These are phyloP conservation scores for Penicillium soppii DNA, from an alignment of 495 filamentous ascomycete species.

Conservation along the genomic window DNA sequence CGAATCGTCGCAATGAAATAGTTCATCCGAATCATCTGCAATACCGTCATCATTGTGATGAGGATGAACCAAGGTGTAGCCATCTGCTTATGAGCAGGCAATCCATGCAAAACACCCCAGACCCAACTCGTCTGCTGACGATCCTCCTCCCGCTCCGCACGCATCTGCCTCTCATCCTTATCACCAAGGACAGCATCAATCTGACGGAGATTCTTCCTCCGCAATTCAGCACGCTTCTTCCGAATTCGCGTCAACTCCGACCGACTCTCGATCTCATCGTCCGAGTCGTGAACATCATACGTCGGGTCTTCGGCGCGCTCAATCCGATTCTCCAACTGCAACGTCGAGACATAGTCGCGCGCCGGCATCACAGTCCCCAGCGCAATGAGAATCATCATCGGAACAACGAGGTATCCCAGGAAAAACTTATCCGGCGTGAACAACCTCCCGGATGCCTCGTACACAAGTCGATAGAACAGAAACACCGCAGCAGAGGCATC, in stretches of 20 bases:
- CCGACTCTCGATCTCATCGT: constrained; percentile 49
- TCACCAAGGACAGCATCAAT: constrained; percentile 64
- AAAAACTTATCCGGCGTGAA: constrained; percentile 66
- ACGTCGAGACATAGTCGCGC: constrained; percentile 59
- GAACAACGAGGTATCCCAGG: constrained; percentile 60
- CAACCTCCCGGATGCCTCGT: constrained; percentile 45
- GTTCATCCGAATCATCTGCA: constrained; percentile 97
- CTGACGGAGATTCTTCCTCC: constrained; percentile 62
- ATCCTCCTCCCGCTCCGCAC: constrained; percentile 51
- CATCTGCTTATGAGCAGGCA: constrained; percentile 73
- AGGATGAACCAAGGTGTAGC: constrained; percentile 84
- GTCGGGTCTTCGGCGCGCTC: constrained; percentile 53
- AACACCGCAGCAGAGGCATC: constrained; percentile 70
- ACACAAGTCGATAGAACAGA: constrained; percentile 61
- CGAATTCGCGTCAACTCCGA: constrained; percentile 50
- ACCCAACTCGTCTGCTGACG: constrained; percentile 50
- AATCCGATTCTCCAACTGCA: constrained; percentile 59
- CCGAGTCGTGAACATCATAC: constrained; percentile 59
- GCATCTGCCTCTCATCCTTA: constrained; percentile 53
- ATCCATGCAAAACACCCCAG: constrained; percentile 84
- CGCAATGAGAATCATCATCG: constrained; percentile 52
- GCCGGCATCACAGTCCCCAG: constrained; percentile 61
- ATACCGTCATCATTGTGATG: constrained; percentile 84
- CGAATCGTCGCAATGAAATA: constrained; percentile 94
- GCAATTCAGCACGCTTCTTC: constrained; percentile 58